Percentiles rank a stretch among this genome's conserved stretches.
Evolutionary conservation across 192 early-diverging fungal genomes (phyloP).

Genomic region (Backusella macrospora): DNA sequence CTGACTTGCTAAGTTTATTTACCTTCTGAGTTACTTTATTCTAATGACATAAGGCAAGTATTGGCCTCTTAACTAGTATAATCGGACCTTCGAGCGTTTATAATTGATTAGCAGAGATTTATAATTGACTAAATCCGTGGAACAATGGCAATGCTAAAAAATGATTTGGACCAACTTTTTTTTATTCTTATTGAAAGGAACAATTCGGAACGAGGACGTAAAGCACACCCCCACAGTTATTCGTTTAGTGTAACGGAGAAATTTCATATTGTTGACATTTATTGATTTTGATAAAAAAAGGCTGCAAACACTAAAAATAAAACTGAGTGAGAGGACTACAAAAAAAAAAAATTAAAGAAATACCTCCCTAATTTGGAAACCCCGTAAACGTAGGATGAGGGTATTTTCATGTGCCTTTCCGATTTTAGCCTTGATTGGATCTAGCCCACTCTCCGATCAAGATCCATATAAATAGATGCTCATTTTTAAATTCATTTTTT

Average conservation of each 20-base stretch:
- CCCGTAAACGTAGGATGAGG: neutral
- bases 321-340: neutral
- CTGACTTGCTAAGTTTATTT: neutral
- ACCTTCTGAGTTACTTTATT: neutral
- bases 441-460: slow-evolving; percentile 1
- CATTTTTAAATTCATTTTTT: neutral
- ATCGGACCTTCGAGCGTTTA: neutral
- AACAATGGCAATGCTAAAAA: neutral
- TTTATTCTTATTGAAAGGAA: neutral
- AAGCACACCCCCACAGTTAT: slow-evolving; percentile 1
- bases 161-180: neutral
- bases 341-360: slow-evolving; percentile 2
- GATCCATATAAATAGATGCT: slow-evolving; percentile 15
- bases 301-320: slow-evolving; percentile 7
- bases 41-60: neutral
- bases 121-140: slow-evolving; percentile 10
- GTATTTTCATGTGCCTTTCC: slow-evolving; percentile 14
- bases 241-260: neutral
- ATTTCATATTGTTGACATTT: slow-evolving; percentile 3
- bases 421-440: slow-evolving; percentile 11
- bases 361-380: neutral
- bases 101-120: slow-evolving; percentile 3
- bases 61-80: neutral
- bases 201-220: slow-evolving; percentile 7
- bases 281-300: neutral